Evolutionary conservation across 148 eudicot species (phyloP), one percentile per base, ranked within the genome.

Genomic region (Nepenthes mirabilis): DNA sequence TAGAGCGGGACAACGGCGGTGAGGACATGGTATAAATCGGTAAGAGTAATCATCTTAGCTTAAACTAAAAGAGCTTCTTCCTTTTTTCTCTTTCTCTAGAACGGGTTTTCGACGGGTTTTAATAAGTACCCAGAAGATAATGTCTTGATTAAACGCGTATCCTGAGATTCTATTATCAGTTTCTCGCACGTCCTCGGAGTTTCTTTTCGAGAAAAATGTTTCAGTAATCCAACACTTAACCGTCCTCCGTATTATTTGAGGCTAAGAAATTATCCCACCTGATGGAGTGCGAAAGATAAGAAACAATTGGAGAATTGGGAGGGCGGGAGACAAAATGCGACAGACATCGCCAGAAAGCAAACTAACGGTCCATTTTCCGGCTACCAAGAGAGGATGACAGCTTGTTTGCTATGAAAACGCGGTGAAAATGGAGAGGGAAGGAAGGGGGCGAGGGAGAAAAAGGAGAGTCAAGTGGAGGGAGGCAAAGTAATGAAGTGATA

Each of bases 1-100:
- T 88, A 88, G 37, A 88, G 83, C 5, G 96, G 96, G 3, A 88
- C 86, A 1, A 88, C 85, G 0, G 88, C 83, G 6, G 96, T 75
- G 35, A 88, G 65, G 1, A 88, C 96, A 63, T 88, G 91, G 82
- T 85, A 88, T 12, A 88, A 72, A 76, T 88, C 96, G 1, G 67
- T 32, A 33, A 66, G 43, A 9, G 72, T 66, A 49, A 88, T 88
- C 96, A 88, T 88, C 23, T 70, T 43, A 14, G 5, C 35, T 50
- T 34, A 34, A 57, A 33, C 2, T 2, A 49, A 2, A 45, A 11
- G 48, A 45, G 6, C 48, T 45, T 45, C 11, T 5, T 45, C 48
- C 23, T 23, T 23, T 23, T 23, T 23, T 23, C 23, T 23, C 23
- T 23, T 0, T 23, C 23, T 23, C 23, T 23, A 23, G 23, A 23